These are phyloP conservation scores for Didymosphaeria variabile DNA, from an alignment of 2,329 filamentous ascomycete species.

Conservation along the genomic window DNA sequence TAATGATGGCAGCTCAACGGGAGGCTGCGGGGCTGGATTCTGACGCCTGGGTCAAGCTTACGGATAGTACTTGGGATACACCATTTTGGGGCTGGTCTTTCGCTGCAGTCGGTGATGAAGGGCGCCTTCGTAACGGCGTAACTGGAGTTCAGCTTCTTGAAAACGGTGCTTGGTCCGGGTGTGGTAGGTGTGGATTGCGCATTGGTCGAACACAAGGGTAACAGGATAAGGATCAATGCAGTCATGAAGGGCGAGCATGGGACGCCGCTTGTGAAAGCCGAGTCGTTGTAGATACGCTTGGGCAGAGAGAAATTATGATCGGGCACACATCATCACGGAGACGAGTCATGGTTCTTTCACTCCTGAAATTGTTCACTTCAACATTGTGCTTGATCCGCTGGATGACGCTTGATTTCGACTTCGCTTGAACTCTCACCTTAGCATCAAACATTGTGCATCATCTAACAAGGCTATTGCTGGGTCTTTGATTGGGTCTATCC, in stretches of 20 bases:
- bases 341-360: not conserved
- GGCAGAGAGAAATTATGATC: conserved; percentile 28
- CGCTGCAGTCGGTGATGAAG: conserved; percentile 27
- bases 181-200: conserved; percentile 36
- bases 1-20: conserved; percentile 29
- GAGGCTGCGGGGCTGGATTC: conserved; percentile 18
- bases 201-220: conserved; percentile 28
- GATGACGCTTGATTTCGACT: not conserved
- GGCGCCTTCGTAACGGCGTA: conserved; percentile 33
- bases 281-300: conserved; percentile 33
- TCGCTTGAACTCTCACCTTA: not conserved
- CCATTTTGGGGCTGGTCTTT: too few species aligned
- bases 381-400: too few species aligned
- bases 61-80: conserved; percentile 13
- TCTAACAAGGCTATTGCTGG: not conserved
- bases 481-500: not conserved
- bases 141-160: conserved; percentile 33
- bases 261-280: conserved; percentile 29
- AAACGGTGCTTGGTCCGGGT: conserved; percentile 34
- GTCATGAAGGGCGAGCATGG: conserved; percentile 38
- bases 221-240: conserved; percentile 32
- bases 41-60: conserved; percentile 12
- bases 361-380: too few species aligned
- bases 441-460: not conserved
- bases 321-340: not conserved